Base-by-base conservation (phyloP, 148 eudicot species). In the Amaranthus palmeri region DNA sequence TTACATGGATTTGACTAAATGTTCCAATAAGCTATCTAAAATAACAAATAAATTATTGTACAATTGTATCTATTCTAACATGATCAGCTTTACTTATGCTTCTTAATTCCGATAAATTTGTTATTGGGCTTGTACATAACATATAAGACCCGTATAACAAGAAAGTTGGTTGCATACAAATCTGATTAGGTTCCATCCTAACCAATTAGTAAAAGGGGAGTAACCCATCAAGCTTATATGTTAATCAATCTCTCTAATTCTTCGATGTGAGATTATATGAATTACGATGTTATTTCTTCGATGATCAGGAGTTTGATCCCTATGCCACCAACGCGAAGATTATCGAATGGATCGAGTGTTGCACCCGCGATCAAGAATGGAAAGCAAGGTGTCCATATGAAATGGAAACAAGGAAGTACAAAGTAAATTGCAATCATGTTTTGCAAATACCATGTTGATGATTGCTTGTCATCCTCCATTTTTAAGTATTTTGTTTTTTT, bases 281-380 rank as follows among this genome's bases (percentile, higher is more conserved):
- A 25, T 25, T 25, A 25, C 2, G 36, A 25, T 25, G 36, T n/a
- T n/a, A 25, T 25, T 11, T 54, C 4, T 8, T 7, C 41, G 44
- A 65, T 68, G 53, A 36, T 69, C 48, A 89, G 97, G 88, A 88
- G 90, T 76, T 79, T 51, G 73, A 92, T 92, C 74, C 97, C 97
- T 7, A 70, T 83, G 57, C 84, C 90, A 10, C 86, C 92, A 72
- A 18, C 78, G 7, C 68, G 90, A 36, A 84, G 81, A 74, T 70
- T 73, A 62, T 72, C 90, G 8, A 82, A 76, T 54, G 89, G 92
- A 65, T 2, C 54, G n/a, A 66, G 49, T 73, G 36, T 25, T 25
- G 71, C 88, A 52, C 74, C 88, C 6, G 54, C 69, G 53, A 61
- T 70, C 42, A 90, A 85, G 88, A 71, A 74, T 4, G 85, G 78